These are phyloP conservation scores for Grifola frondosa DNA, from an alignment of 1,284 basidiomycete species.

Conservation along the genomic window DNA sequence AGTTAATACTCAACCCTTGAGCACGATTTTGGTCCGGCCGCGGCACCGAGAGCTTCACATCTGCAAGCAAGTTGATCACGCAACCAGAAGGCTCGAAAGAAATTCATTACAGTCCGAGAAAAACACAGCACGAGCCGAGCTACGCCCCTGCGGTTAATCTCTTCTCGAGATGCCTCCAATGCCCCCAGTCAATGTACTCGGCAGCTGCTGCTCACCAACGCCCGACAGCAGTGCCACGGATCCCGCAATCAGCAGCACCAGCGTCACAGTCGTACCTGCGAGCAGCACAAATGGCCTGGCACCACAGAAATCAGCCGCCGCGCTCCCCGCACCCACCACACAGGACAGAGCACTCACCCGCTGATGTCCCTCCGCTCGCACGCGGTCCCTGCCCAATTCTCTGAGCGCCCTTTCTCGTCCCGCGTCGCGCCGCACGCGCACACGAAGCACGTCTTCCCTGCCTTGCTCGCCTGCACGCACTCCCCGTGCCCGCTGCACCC, in stretches of 20 bases:
- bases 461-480: conserved; percentile 59
- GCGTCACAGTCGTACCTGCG: conserved; percentile 60
- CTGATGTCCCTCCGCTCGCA: conserved; percentile 80
- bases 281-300: conserved; percentile 71
- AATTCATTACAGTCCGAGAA: too few species aligned
- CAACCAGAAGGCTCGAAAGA: too few species aligned
- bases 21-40: too few species aligned
- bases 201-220: conserved; percentile 61
- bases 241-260: conserved; percentile 65
- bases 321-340: neutral
- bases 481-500: conserved; percentile 69
- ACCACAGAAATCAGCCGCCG: conserved; percentile 6
- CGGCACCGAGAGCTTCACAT: too few species aligned
- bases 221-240: conserved; percentile 65
- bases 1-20: too few species aligned
- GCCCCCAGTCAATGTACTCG: conserved; percentile 68
- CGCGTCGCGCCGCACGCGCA: conserved; percentile 64
- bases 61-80: too few species aligned
- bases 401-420: conserved; percentile 48
- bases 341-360: conserved; percentile 48
- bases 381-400: conserved; percentile 68
- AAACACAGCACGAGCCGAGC: too few species aligned
- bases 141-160: too few species aligned
- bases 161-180: conserved; percentile 29
- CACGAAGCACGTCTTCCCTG: conserved; percentile 69